phyloP scores from a whole-genome alignment of 495 filamentous ascomycete genomes.

The Cairneyella variabilis region DNA sequence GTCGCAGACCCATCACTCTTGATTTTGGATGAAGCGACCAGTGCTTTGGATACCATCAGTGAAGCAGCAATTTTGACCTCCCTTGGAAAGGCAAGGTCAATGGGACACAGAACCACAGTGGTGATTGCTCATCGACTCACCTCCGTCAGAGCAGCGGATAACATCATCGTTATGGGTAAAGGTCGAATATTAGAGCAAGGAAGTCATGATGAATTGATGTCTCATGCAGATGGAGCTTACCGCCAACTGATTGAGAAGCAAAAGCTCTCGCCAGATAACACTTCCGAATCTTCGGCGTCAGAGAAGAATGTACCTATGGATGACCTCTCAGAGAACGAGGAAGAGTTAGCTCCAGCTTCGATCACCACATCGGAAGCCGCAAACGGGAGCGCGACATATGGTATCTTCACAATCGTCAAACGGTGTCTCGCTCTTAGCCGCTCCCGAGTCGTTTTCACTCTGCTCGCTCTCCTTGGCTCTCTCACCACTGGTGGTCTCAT shows the following conservation, averaged over 20 bases:
- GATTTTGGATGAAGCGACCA: constrained; percentile 56
- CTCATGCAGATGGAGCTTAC: constrained; percentile 32
- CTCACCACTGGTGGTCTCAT: constrained; percentile 43
- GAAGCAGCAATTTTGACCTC: constrained; percentile 49
- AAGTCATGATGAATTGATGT: constrained; percentile 62
- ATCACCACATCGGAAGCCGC: not conserved
- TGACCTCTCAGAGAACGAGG: not conserved
- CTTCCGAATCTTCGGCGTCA: not conserved
- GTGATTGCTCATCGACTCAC: constrained; percentile 60
- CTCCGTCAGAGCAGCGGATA: constrained; percentile 58
- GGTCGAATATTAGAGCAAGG: constrained; percentile 64
- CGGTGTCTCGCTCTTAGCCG: constrained; percentile 17
- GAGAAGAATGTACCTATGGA: not conserved
- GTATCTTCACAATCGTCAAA: constrained; percentile 14
- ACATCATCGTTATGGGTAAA: constrained; percentile 70
- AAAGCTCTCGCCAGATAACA: not conserved
- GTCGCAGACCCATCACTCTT: constrained; percentile 43
- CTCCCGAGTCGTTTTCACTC: constrained; percentile 8
- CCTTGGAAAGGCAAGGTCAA: constrained; percentile 28
- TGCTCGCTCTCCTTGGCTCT: constrained; percentile 25
- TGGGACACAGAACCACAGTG: constrained; percentile 45
- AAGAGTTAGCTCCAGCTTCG: not conserved
- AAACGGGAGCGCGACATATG: not conserved
- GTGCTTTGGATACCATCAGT: constrained; percentile 39
- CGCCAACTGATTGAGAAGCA: constrained; percentile 16